Evolutionary conservation across 495 filamentous ascomycete species (phyloP), one percentile per base, ranked within the genome.

Genomic region (Penicillium crystallinum): DNA sequence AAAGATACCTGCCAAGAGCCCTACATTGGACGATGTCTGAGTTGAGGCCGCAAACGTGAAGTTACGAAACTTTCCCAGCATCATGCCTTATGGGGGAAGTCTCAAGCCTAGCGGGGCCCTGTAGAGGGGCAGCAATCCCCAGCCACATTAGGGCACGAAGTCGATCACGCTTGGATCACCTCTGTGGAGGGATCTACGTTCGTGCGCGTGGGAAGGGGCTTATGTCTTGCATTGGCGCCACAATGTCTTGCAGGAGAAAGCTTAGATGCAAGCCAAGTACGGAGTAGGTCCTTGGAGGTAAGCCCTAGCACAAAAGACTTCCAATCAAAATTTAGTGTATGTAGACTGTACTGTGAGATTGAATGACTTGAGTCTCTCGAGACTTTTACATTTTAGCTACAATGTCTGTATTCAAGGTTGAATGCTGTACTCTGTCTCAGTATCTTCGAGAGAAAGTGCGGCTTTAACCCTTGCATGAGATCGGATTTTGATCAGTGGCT

Each of bases 381-480:
- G n/a, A n/a, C n/a, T n/a, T n/a, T n/a, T n/a, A n/a, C n/a, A n/a
- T n/a, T n/a, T n/a, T n/a, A n/a, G n/a, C n/a, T n/a, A n/a, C n/a
- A n/a, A n/a, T n/a, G n/a, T n/a, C n/a, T n/a, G n/a, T n/a, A n/a
- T n/a, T n/a, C n/a, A n/a, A n/a, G n/a, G n/a, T n/a, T n/a, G n/a
- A n/a, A n/a, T n/a, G n/a, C n/a, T n/a, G n/a, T n/a, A n/a, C n/a
- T n/a, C n/a, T n/a, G n/a, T n/a, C n/a, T n/a, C n/a, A n/a, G n/a
- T n/a, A n/a, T n/a, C n/a, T n/a, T n/a, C n/a, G n/a, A n/a, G n/a
- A n/a, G n/a, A n/a, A n/a, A n/a, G n/a, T n/a, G n/a, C 33, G 15
- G 11, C 4, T n/a, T n/a, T 48, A 56, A 27, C 60, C 65, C 65
- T 68, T 68, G 62, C 65, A 29, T 63, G 46, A 27, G 38, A 53